Evolutionary conservation across 1,139 yeast genomes (phyloP).

Genomic region (Kodamaea ohmeri): DNA sequence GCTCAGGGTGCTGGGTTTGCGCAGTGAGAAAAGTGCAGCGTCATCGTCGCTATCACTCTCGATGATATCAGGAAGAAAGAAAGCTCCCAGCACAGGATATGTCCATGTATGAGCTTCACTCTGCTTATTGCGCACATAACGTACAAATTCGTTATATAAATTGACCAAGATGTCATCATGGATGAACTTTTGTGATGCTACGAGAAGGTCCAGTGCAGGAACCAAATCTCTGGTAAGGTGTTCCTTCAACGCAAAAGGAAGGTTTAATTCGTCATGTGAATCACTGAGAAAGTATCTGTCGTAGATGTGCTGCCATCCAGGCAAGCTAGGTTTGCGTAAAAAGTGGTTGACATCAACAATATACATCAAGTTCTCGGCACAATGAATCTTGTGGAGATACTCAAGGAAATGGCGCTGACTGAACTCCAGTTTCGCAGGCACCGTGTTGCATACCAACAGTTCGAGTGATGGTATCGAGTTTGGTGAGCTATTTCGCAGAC

Average conservation of each 20-base stretch:
- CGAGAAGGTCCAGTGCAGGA: slow-evolving; percentile 9
- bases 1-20: slow-evolving; percentile 8
- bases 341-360: slow-evolving; percentile 29
- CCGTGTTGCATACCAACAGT: slow-evolving; percentile 6
- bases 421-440: slow-evolving; percentile 4
- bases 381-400: slow-evolving; percentile 30
- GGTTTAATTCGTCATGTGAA: slow-evolving; percentile 34
- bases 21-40: slow-evolving; percentile 1
- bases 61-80: slow-evolving; percentile 6
- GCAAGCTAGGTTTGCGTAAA: slow-evolving; percentile 16
- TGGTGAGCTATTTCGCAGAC: not conserved
- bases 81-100: slow-evolving; percentile 3
- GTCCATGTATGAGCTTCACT: slow-evolving; percentile 1
- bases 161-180: slow-evolving; percentile 33
- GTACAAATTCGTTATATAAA: slow-evolving; percentile 34
- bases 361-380: slow-evolving; percentile 39
- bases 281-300: slow-evolving; percentile 26
- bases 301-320: slow-evolving; percentile 28
- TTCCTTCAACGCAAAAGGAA: slow-evolving; percentile 23
- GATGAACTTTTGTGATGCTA: slow-evolving; percentile 24
- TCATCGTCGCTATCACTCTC: slow-evolving; percentile 9
- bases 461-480: slow-evolving; percentile 7
- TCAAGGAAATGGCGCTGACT: slow-evolving; percentile 21
- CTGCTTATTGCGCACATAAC: slow-evolving; percentile 16
- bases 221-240: slow-evolving; percentile 7